A percentile compares a stretch with the other conserved stretches of the same genome.
Conservation (phyloP, 352 stramenopile genomes). For the Phytopythium litorale region DNA sequence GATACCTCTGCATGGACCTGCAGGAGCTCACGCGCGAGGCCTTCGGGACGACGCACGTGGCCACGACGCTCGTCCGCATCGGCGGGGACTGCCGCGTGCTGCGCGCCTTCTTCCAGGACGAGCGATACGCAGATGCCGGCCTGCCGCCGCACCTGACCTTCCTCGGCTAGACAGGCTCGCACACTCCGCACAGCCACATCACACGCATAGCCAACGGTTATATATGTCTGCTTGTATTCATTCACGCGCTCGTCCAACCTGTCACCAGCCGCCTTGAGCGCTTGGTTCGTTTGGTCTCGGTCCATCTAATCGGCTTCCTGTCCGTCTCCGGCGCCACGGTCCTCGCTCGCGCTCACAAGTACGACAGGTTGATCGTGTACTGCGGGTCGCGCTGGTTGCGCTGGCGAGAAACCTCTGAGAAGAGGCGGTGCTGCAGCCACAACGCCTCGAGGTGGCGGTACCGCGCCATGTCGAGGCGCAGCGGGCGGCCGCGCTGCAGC, state of each 20-base stretch:
- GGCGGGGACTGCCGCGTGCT: conserved; percentile 65
- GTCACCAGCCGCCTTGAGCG: neutral
- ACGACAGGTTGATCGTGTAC: conserved; percentile 85
- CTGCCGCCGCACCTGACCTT: conserved; percentile 69
- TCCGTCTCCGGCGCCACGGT: neutral
- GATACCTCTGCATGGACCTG: conserved; percentile 76
- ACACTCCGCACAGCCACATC: neutral
- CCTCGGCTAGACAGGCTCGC: conserved; percentile 28
- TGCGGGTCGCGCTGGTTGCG: conserved; percentile 85
- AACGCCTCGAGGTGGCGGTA: conserved; percentile 77
- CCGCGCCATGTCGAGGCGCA: conserved; percentile 69
- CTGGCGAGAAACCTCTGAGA: conserved; percentile 80
- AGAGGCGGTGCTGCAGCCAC: conserved; percentile 84
- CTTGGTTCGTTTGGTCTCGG: neutral
- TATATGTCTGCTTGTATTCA: conserved; percentile 1
- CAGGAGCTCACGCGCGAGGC: conserved; percentile 60
- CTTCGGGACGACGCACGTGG: conserved; percentile 69
- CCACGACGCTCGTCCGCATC: conserved; percentile 63
- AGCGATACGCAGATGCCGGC: conserved; percentile 63
- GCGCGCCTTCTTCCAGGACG: conserved; percentile 78
- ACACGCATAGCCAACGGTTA: neutral
- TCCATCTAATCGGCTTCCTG: neutral
- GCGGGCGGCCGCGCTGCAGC: conserved; percentile 69
- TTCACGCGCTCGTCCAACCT: neutral
- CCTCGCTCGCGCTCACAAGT: conserved; percentile 42